Base-by-base conservation (phyloP, 495 filamentous ascomycete genomes). In the Xylaria bambusicola region DNA sequence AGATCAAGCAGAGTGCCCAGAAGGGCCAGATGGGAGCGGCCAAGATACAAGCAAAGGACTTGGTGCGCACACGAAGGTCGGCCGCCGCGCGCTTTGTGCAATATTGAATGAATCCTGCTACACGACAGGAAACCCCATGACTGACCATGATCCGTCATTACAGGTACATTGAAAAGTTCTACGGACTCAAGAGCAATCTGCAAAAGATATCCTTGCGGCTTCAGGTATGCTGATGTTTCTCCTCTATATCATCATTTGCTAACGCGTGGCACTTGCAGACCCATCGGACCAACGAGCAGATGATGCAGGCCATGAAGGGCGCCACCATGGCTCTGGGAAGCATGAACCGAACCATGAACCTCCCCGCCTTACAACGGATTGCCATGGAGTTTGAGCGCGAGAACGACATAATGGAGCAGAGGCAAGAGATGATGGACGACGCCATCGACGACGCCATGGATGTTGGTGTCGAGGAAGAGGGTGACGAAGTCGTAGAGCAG, bases 351-450 rank as follows among this genome's bases (percentile, higher is more conserved):
- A 89, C 88, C 50, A 98, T 98, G 94, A 98, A 98, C 71, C 84
- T 98, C 9, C 94, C 94, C 2, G 91, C 90, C 12, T 76, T 98
- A 38, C 94, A 98, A 71, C 85, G 95, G 51, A 98, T 98, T 71
- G 93, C 94, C 3, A 98, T 98, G 93, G 94, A 98, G 70, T 98
- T 98, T 64, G 95, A 98, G 78, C 87, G 89, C 62, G 95, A 98
- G 77, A 98, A 97, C 73, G 94, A 97, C 64, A 90, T 98, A 51
- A 98, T 98, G 94, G 94, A 98, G 71, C 90, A 98, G 75, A 83
- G 94, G 59, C 92, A 98, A 76, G 94, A 98, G 69, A 98, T 98
- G 91, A 97, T 98, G 95, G 94, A 97, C 69, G 95, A 98, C 75
- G 94, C 91, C n/a, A 95, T 98, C 49, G 95, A 98, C 72, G 95